phyloP scores from a whole-genome alignment of 805 yeast species.

The Metschnikowia kunwiensis region DNA sequence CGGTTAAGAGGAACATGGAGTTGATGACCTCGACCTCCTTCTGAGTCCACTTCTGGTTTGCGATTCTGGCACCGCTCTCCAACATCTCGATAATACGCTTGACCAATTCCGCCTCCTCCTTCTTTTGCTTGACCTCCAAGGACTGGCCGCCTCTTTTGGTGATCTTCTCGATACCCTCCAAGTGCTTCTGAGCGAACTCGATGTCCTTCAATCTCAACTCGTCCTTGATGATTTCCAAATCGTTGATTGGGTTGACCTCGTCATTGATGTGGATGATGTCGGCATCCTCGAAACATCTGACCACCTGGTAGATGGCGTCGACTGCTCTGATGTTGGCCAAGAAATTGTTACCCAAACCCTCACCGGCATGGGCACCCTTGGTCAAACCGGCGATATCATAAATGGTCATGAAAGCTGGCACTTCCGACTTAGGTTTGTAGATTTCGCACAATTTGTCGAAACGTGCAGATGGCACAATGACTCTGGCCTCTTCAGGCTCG shows the following conservation, averaged over 20 bases:
- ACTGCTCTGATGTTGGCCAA: constrained; percentile 66
- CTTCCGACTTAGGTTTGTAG: constrained; percentile 42
- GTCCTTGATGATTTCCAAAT: constrained; percentile 83
- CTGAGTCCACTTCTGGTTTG: constrained; percentile 81
- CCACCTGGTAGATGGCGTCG: constrained; percentile 69
- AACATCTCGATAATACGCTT: constrained; percentile 70
- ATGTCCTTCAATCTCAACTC: constrained; percentile 96
- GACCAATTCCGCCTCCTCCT: constrained; percentile 77
- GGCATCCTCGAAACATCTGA: constrained; percentile 77
- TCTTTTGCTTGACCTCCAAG: constrained; percentile 83
- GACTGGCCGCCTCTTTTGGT: constrained; percentile 87
- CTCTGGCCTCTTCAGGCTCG: constrained; percentile 58
- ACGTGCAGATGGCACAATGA: constrained; percentile 24
- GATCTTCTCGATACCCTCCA: constrained; percentile 72
- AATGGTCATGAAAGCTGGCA: constrained; percentile 26
- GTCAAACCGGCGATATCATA: constrained; percentile 49
- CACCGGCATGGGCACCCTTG: constrained; percentile 55
- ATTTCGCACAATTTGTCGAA: constrained; percentile 35
- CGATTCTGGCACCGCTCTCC: constrained; percentile 83
- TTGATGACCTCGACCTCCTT: constrained; percentile 92
- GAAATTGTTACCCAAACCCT: constrained; percentile 73
- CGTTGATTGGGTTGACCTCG: constrained; percentile 81
- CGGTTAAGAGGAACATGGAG: constrained; percentile 81
- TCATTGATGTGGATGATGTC: constrained; percentile 97
- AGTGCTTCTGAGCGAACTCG: constrained; percentile 84